Conservation (phyloP, 176 grass and related monocot species). For the Musa acuminata region DNA sequence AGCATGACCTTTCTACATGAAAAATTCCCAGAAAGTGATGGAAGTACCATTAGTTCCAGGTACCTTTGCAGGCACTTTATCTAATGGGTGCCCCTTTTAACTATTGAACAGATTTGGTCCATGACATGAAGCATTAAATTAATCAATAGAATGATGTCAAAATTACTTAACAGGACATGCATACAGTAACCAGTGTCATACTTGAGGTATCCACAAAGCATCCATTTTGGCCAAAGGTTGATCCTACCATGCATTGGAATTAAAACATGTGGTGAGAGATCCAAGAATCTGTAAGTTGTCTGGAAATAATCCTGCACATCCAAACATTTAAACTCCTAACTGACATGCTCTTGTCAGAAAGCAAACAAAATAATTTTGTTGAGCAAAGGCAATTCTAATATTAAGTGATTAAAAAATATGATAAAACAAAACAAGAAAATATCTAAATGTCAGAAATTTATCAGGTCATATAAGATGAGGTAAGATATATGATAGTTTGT, state of each 20-base stretch:
- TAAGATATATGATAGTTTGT: too few relatives aligned
- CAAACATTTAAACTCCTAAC: neutral
- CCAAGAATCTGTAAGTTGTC: conserved; percentile 84
- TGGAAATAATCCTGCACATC: conserved; percentile 76
- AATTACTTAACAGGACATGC: neutral
- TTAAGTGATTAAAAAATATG: too few relatives aligned
- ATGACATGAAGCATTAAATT: too few relatives aligned
- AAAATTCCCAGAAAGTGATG: too few relatives aligned
- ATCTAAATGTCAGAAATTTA: too few relatives aligned
- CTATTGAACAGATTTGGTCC: neutral
- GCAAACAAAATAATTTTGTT: neutral
- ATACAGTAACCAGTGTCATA: conserved; percentile 23
- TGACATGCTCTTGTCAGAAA: neutral
- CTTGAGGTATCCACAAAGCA: conserved; percentile 48
- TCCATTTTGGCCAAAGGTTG: conserved; percentile 21
- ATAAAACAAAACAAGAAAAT: too few relatives aligned
- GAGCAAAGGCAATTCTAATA: neutral
- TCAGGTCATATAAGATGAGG: too few relatives aligned
- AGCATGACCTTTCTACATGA: too few relatives aligned
- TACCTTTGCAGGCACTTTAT: neutral
- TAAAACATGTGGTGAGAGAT: conserved; percentile 74
- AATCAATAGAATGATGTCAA: neutral
- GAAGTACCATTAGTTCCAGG: neutral
- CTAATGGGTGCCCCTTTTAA: neutral
- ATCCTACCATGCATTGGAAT: conserved; percentile 97